Percentiles rank a stretch among this genome's conserved stretches.
Conservation (phyloP, 2,329 filamentous ascomycete species). For the Hawksworthiomyces lignivorus region DNA sequence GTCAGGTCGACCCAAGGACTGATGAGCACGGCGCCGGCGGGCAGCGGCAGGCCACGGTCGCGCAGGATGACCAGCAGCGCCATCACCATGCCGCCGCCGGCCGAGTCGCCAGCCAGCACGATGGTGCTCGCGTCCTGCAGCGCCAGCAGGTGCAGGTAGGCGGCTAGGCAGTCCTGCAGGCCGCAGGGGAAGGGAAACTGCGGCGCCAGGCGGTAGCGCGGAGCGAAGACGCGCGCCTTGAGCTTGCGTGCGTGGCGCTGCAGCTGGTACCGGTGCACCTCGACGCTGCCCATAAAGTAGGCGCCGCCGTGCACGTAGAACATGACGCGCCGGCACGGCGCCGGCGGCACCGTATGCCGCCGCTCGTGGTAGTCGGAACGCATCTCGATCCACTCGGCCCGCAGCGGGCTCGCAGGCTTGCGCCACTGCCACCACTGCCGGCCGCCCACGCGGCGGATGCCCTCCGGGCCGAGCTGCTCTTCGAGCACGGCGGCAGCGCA, state of each 20-base stretch:
- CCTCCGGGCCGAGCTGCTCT: slow-evolving; percentile 68
- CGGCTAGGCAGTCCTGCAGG: slow-evolving; percentile 79
- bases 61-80: slow-evolving; percentile 72
- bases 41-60: slow-evolving; percentile 74
- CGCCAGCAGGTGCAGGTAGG: slow-evolving; percentile 76
- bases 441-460: slow-evolving; percentile 70
- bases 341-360: slow-evolving; percentile 45
- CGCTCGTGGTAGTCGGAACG: slow-evolving; percentile 68
- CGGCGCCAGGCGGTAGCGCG: slow-evolving; percentile 78
- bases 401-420: slow-evolving; percentile 55
- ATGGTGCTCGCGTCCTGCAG: slow-evolving; percentile 74
- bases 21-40: slow-evolving; percentile 82
- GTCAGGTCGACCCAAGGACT: slow-evolving; percentile 95
- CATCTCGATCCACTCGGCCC: slow-evolving; percentile 97
- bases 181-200: slow-evolving; percentile 96
- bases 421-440: slow-evolving; percentile 87
- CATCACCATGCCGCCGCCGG: slow-evolving; percentile 83
- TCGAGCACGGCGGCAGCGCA: slow-evolving; percentile 60
- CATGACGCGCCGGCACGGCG: slow-evolving; percentile 62
- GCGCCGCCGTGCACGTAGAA: slow-evolving; percentile 91
- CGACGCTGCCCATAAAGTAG: slow-evolving; percentile 92
- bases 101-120: slow-evolving; percentile 83
- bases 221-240: slow-evolving; percentile 80
- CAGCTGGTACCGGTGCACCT: slow-evolving; percentile 97
- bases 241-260: slow-evolving; percentile 92